Evolutionary conservation across 371 early-diverging fungal species (phyloP), one percentile per base, ranked within the genome.

Genomic region (Apophysomyces sp.): DNA sequence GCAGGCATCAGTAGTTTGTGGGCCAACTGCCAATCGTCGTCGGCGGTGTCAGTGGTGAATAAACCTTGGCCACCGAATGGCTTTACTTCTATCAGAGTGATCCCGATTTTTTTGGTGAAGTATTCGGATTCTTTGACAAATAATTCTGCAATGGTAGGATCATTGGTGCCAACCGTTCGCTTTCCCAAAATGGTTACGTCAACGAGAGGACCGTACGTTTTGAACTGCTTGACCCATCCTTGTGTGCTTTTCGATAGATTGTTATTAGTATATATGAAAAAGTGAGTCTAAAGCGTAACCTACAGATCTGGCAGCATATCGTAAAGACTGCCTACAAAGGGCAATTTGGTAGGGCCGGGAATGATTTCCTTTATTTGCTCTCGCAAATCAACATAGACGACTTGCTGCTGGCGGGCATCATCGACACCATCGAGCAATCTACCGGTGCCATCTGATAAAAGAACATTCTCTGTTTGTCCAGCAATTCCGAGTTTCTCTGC

Each of bases 1-100:
- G 82, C 80, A 18, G 84, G 84, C 70, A 81, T 80, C 12, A 84
- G 57, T n/a, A 84, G 44, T 57, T 79, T 80, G 62, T 84, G 84
- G 6, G 78, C 84, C 6, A 78, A 62, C 26, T 68, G 63, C 84
- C 84, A 84, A 8, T 81, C 68, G 7, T 66, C 65, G 26, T 76
- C 75, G 37, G 69, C 68, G 9, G 75, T 72, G 44, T 78, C 71
- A 7, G 71, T 67, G 7, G 84, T 84, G 39, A 84, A 80, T n/a
- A 79, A 59, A 44, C 76, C 76, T 26, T 74, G 65, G 13, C 81
- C 80, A 32, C 54, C 78, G 36, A 81, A 66, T 0, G 59, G 51
- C 55, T 74, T 70, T n/a, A 78, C 62, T 54, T 77, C 82, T 3
- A 40, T 34, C 18, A 81, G 55, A 29, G 57, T 32, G 15, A 57